Base-by-base conservation (phyloP, 23 red algal genomes). In the Agarophyton chilense region DNA sequence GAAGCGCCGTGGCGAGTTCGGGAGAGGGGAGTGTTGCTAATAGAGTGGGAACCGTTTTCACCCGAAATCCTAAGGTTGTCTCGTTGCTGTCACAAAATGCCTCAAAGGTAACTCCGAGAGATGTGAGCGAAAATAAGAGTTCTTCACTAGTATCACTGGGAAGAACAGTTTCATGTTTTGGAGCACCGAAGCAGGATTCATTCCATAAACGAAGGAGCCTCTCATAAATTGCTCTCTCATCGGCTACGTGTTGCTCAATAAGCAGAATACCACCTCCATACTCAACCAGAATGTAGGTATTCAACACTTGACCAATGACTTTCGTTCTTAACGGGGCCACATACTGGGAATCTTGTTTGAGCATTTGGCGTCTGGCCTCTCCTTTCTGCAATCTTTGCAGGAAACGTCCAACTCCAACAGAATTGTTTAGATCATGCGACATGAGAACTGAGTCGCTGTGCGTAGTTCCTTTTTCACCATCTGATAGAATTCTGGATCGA, bases 251-350 rank as follows among this genome's bases (percentile, higher is more conserved):
- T 75, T 95, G 93, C 47, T 95, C 93, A 14, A 90, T 68, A 17
- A 95, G 70, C 45, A 83, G 52, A 31, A 95, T 70, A 29, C 85
- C 93, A 28, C 74, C 64, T 19, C 52, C 67, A 41, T 78, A 51
- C 24, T 95, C 85, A 24, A 88, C 83, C 25, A 95, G 39, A 14
- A 95, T 90, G 77, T 95, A 95, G 50, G 93, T 95, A 4, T 77
- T 52, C 34, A 78, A 70, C 22, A 89, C 72, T 46, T 95, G 93
- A 49, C 83, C 77, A 25, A 95, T 71, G 21, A 79, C 67, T 68
- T 64, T 53, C 12, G 58, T 45, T 70, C 53, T 77, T 7, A 71
- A 58, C 36, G 13, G 50, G 39, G 32, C 60, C 33, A 35, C 0
- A 41, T 19, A 32, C 35, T 32, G 22, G 24, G 45, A 29, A 33